A percentile compares a stretch with the other conserved stretches of the same genome.
These are phyloP conservation scores for Gossypioides kirkii DNA, from an alignment of 345 rosid species.

Conservation along the genomic window DNA sequence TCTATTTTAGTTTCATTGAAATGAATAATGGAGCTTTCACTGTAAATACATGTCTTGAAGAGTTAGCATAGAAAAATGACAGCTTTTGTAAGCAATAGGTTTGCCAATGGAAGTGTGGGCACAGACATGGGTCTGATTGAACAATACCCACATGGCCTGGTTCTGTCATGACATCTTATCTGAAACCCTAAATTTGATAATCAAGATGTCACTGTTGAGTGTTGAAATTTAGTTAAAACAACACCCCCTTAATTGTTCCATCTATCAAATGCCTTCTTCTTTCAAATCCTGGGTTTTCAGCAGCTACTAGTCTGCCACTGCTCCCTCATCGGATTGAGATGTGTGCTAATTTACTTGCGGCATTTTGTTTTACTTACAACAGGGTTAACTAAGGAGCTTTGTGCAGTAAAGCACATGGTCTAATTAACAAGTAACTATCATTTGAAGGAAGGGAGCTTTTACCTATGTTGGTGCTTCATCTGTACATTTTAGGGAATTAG, in stretches of 20 bases:
- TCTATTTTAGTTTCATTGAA: background rate
- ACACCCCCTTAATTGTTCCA: background rate
- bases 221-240: background rate
- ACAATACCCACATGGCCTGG: conserved; percentile 5
- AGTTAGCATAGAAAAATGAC: conserved; percentile 13
- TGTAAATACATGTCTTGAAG: conserved; percentile 1
- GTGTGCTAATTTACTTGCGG: background rate
- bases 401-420: conserved; percentile 6
- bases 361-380: background rate
- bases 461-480: conserved; percentile 1
- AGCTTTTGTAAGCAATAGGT: background rate
- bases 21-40: conserved; percentile 7
- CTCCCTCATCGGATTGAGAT: background rate
- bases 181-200: conserved; percentile 12
- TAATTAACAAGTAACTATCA: conserved; percentile 1
- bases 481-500: conserved; percentile 4
- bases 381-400: background rate
- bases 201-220: background rate
- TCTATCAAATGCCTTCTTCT: background rate
- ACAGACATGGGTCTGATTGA: conserved; percentile 7
- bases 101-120: background rate
- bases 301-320: too few species aligned
- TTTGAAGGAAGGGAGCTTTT: conserved; percentile 6
- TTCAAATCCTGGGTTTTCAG: background rate
- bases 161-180: background rate